Evolutionary conservation across 257 asterid species (phyloP).

Genomic region (Leptodermis oblonga): DNA sequence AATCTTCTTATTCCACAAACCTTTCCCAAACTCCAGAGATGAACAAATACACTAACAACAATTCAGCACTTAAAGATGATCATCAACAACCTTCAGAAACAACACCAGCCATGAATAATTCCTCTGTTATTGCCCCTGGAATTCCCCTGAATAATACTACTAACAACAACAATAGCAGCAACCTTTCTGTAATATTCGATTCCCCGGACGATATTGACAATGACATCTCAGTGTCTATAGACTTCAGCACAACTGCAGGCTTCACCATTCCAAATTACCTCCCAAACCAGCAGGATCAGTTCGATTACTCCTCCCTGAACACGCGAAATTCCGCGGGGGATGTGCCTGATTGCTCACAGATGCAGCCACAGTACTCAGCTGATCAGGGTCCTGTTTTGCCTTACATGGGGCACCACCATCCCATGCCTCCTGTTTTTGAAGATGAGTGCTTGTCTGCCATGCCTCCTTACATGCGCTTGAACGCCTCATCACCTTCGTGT

Average conservation of each 20-base stretch:
- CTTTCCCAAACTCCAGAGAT: constrained; percentile 35
- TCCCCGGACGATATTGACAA: constrained; percentile 45
- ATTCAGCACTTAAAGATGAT: constrained; percentile 18
- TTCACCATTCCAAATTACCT: constrained; percentile 40
- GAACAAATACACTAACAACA: constrained; percentile 25
- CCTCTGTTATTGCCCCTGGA: constrained; percentile 17
- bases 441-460: constrained; percentile 44
- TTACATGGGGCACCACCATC: constrained; percentile 39
- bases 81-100: constrained; percentile 16
- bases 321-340: constrained; percentile 24
- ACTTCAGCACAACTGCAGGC: constrained; percentile 47
- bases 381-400: constrained; percentile 28
- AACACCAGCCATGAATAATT: constrained; percentile 7
- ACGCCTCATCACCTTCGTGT: constrained; percentile 37
- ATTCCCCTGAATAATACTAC: constrained; percentile 7
- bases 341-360: constrained; percentile 20
- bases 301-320: constrained; percentile 29
- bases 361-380: constrained; percentile 27
- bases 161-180: constrained; percentile 7
- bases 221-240: constrained; percentile 79
- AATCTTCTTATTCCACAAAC: constrained; percentile 47
- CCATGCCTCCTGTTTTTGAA: constrained; percentile 32
- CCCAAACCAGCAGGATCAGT: constrained; percentile 39
- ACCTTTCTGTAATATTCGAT: constrained; percentile 40
- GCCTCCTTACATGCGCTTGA: constrained; percentile 39